A percentile compares a stretch with the other conserved stretches of the same genome.
These are phyloP conservation scores for Sedum album DNA, from an alignment of 164 flowering plant species.

Conservation along the genomic window DNA sequence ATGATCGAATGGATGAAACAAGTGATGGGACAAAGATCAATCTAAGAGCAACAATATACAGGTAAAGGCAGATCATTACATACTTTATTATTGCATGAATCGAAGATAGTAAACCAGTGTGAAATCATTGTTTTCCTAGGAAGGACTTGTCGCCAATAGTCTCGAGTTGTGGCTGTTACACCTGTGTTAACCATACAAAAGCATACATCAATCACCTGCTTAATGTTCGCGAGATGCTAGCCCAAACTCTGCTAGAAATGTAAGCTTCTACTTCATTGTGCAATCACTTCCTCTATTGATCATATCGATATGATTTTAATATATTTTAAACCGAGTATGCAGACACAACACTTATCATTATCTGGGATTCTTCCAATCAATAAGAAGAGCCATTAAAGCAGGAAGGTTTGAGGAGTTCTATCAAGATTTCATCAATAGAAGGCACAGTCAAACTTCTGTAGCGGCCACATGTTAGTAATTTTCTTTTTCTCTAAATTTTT, in stretches of 20 bases:
- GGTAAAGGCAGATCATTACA: constrained; percentile 25
- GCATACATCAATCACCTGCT: constrained; percentile 89
- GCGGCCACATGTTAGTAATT: constrained; percentile 16
- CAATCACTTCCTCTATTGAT: neutral
- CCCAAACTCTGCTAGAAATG: constrained; percentile 82
- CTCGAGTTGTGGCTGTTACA: constrained; percentile 59
- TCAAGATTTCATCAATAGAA: constrained; percentile 34
- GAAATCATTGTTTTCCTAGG: constrained; percentile 28
- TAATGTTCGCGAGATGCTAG: constrained; percentile 92
- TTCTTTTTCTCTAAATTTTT: neutral
- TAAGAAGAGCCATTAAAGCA: constrained; percentile 58
- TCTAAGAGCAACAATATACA: constrained; percentile 58
- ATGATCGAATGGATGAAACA: constrained; percentile 14
- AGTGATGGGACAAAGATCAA: constrained; percentile 68
- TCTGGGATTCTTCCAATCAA: constrained; percentile 54
- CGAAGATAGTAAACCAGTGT: neutral
- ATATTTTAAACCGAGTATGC: constrained; percentile 15
- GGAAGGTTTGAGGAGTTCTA: constrained; percentile 50
- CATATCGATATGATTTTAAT: neutral
- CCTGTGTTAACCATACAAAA: constrained; percentile 76
- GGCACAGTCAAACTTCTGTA: constrained; percentile 32
- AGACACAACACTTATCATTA: constrained; percentile 90
- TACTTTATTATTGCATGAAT: neutral
- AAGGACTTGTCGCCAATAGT: constrained; percentile 65
- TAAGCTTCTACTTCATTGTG: constrained; percentile 14